Evolutionary conservation across 78 protist species (phyloP), one percentile per base, ranked within the genome.

Genomic region (Emiliania huxleyi): DNA sequence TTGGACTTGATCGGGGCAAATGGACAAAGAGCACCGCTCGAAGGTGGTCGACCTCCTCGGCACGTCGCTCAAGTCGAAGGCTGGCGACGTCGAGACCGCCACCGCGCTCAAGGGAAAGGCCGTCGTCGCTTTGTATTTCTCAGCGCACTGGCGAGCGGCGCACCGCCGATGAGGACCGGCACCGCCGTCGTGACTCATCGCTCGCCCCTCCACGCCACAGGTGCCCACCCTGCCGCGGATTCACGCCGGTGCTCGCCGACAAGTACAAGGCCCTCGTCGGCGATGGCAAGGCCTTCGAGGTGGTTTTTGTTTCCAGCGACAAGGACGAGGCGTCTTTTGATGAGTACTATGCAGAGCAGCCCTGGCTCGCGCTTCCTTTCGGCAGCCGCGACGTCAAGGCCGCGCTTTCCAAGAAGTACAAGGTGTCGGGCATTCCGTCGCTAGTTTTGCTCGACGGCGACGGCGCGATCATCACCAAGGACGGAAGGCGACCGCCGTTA

Each of bases 221-320:
- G n/a, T 93, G 94, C 81, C 90, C 90, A 4, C 94, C 94, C 1
- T 93, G 94, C 94, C 69, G 92, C 29, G 56, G 33, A 15, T 93
- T 93, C 81, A 93, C 94, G 23, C 94, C 94, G 43, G 18, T 29
- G 37, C 92, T 93, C 19, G 88, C 83, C 35, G 69, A 48, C 4
- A 15, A 12, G 38, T 93, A 93, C 92, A 12, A 1, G 11, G 0
- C 37, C 35, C 5, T 84, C 44, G 37, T 2, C n/a, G 45, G 5
- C 18, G 46, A 2, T 19, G 91, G 92, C 87, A 81, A 81, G 90
- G 33, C 62, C 18, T 87, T 92, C 92, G 94, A 93, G 62, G 43
- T 93, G 37, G 90, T 93, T 44, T 93, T 93, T 44, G 77, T 88
- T 45, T 52, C 85, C 48, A 52, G 83, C 22, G 94, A 93, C 90